Evolutionary conservation across 305 asterid genomes (phyloP).

Genomic region (Fraxinus floribunda): DNA sequence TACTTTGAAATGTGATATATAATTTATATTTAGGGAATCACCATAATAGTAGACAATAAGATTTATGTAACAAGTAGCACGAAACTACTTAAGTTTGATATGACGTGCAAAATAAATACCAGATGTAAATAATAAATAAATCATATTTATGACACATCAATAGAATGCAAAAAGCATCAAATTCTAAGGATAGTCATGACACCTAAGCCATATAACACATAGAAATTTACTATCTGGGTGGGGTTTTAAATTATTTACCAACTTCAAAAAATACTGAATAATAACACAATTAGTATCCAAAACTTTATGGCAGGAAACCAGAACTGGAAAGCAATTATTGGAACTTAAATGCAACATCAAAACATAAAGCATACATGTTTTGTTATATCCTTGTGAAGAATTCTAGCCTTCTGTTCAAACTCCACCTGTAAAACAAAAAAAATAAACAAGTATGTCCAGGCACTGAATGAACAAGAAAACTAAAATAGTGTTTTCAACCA

Average conservation of each 20-base stretch:
- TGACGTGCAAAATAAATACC: background rate
- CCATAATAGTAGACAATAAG: background rate
- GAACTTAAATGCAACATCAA: slow-evolving; percentile 9
- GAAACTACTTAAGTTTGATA: slow-evolving; percentile 1
- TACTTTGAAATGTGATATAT: background rate
- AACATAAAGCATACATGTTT: slow-evolving; percentile 40
- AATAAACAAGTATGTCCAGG: background rate
- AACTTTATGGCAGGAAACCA: slow-evolving; percentile 4
- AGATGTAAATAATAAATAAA: background rate
- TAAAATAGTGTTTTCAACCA: background rate
- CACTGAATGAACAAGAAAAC: background rate
- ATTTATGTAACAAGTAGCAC: background rate
- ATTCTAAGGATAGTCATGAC: background rate
- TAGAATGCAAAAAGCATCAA: background rate
- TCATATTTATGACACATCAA: background rate
- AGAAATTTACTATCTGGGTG: background rate
- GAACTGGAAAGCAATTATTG: slow-evolving; percentile 7
- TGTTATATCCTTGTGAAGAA: slow-evolving; percentile 50
- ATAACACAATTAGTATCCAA: background rate
- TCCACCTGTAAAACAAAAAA: slow-evolving; percentile 41
- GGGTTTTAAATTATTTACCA: background rate
- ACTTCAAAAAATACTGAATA: background rate
- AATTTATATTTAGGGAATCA: background rate
- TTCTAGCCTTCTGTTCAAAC: slow-evolving; percentile 44
- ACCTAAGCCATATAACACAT: background rate